A percentile compares a stretch with the other conserved stretches of the same genome.
These are phyloP conservation scores for Vanrija humicola DNA, from an alignment of 1,284 basidiomycete species.

Conservation along the genomic window DNA sequence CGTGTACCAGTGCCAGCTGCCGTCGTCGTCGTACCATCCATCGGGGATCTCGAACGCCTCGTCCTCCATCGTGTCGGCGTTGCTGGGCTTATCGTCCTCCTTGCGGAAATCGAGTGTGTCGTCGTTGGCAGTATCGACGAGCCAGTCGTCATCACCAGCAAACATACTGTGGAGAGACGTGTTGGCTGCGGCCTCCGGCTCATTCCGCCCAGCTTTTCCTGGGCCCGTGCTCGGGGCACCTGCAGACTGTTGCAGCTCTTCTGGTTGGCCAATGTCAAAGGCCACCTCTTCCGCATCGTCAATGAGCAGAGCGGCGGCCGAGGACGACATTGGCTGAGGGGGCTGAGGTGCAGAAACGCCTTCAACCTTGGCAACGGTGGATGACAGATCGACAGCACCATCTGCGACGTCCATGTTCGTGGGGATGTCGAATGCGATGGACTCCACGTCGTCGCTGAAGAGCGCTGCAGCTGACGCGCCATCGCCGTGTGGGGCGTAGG, in stretches of 20 bases:
- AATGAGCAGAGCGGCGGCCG: not conserved
- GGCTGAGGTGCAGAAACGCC: not conserved
- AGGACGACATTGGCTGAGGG: not conserved
- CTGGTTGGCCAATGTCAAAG: constrained; percentile 13
- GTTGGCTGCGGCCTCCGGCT: constrained; percentile 6
- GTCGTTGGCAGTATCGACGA: constrained; percentile 37
- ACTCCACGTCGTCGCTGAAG: constrained; percentile 7
- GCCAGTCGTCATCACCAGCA: constrained; percentile 29
- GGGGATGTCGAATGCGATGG: constrained; percentile 5
- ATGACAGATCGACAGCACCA: not conserved
- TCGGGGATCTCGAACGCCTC: constrained; percentile 34
- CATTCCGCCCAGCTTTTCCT: no score
- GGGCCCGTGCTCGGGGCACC: no score
- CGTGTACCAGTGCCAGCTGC: constrained; percentile 43
- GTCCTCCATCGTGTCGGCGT: not conserved
- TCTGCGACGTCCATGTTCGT: not conserved
- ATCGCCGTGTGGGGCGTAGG: not conserved
- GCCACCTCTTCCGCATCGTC: constrained; percentile 1
- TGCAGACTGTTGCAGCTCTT: not conserved
- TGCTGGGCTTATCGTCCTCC: constrained; percentile 1
- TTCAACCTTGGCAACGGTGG: not conserved
- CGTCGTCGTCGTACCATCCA: constrained; percentile 45
- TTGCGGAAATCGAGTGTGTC: constrained; percentile 21
- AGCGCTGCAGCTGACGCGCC: constrained; percentile 6
- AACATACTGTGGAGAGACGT: constrained; percentile 28